Evolutionary conservation across 2,329 filamentous ascomycete genomes (phyloP).

Genomic region (Verticillium klebahnii): DNA sequence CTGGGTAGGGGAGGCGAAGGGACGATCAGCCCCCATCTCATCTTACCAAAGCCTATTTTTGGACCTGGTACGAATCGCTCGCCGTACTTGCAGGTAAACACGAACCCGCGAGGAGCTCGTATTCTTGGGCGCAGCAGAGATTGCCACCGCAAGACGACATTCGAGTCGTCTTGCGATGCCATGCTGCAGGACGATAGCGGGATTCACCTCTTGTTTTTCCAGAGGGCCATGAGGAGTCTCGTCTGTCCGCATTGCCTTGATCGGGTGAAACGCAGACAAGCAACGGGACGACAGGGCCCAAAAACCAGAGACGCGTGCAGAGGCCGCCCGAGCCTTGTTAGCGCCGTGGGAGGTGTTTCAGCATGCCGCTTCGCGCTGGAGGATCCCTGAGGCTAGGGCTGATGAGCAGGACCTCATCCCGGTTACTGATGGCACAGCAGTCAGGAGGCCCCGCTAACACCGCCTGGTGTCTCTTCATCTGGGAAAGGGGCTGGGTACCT

Average conservation of each 20-base stretch:
- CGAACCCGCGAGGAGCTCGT: neutral
- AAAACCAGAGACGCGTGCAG: neutral
- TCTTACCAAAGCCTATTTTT: conserved; percentile 12
- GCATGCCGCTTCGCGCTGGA: neutral
- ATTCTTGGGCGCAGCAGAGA: neutral
- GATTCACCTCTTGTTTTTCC: neutral
- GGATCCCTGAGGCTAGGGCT: neutral
- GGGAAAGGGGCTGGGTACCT: neutral
- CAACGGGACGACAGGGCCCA: neutral
- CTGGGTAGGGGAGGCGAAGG: neutral
- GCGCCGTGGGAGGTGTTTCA: conserved; percentile 10
- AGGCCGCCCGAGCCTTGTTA: neutral
- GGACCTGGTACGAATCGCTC: neutral
- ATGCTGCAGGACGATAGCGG: neutral
- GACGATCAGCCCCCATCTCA: conserved; percentile 12
- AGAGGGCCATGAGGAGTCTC: neutral
- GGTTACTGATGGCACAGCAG: neutral
- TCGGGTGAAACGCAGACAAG: neutral
- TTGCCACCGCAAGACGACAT: neutral
- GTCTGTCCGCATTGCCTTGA: neutral
- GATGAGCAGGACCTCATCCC: neutral
- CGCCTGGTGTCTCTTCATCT: neutral
- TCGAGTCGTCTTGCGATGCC: neutral
- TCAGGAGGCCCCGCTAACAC: neutral
- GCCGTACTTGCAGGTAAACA: neutral